Base-by-base conservation (phyloP, 805 yeast species). In the Alloascoidea hylecoeti region DNA sequence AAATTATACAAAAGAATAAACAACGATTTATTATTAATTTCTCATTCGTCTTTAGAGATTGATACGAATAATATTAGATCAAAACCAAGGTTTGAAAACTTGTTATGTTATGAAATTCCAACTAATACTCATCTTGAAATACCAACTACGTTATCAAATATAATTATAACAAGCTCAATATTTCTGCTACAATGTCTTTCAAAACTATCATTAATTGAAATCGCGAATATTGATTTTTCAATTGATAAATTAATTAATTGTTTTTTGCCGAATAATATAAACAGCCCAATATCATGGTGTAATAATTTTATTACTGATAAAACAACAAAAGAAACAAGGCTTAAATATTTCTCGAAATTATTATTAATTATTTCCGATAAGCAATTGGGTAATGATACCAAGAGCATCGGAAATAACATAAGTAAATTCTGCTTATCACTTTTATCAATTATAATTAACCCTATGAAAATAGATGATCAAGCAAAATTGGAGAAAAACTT, bases 81-180 rank as follows among this genome's bases (percentile, higher is more conserved):
- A 40, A 40, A 27, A 37, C 34, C 6, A 23, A 34, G 4, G 34
- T 42, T 3, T 18, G 33, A 12, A 12, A 18, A 14, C 28, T 40
- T 15, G 43, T 42, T 5, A 34, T 36, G 23, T 16, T 40, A 15
- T 27, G 42, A 15, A 9, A 15, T 34, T 4, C 30, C 15, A 18
- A 30, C n/a, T 14, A 17, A 4, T 15, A 9, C 16, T 23, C 35
- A 19, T 13, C 38, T 18, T 4, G n/a, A 5, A 3, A 16, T 34
- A 4, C 33, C 16, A 17, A 27, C 16, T 23, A 16, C 42, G 6
- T 12, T 42, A 9, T 42, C 45, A 2, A 27, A 14, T 12, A 15
- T 39, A n/a, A 17, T 37, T 14, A 28, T 53, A 23, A 23, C 30
- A 23, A 23, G 30, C 30, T 23, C 30, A 23, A 23, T 23, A 9